phyloP scores from a whole-genome alignment of 352 stramenopile species.

The Pythium volutum region DNA sequence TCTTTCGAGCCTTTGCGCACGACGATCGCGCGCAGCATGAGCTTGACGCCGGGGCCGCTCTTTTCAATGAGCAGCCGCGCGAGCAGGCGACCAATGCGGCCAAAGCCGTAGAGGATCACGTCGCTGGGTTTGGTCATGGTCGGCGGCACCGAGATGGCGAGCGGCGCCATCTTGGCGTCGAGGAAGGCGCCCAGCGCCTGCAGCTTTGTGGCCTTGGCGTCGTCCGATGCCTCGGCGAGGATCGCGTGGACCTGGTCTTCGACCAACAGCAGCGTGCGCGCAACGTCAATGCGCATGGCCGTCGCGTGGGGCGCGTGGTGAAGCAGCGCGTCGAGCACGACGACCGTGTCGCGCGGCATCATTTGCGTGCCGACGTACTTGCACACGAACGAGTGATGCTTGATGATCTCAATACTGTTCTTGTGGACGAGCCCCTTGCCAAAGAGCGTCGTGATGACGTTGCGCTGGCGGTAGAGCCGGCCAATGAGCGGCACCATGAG shows the following conservation, averaged over 20 bases:
- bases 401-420: slow-evolving; percentile 83
- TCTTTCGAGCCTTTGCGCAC: slow-evolving; percentile 83
- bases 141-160: slow-evolving; percentile 22
- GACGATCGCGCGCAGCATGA: slow-evolving; percentile 88
- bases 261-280: slow-evolving; percentile 67
- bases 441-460: slow-evolving; percentile 81
- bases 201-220: slow-evolving; percentile 41
- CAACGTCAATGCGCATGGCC: slow-evolving; percentile 78
- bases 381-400: slow-evolving; percentile 79
- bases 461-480: slow-evolving; percentile 77
- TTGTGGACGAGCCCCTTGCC: slow-evolving; percentile 84
- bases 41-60: slow-evolving; percentile 78
- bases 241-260: slow-evolving; percentile 53
- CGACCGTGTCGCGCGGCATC: slow-evolving; percentile 65
- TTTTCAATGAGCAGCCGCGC: slow-evolving; percentile 82
- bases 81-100: slow-evolving; percentile 82
- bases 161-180: slow-evolving; percentile 55
- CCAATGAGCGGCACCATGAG: slow-evolving; percentile 84
- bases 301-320: slow-evolving; percentile 54
- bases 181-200: slow-evolving; percentile 48
- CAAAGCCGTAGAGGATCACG: slow-evolving; percentile 86
- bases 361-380: slow-evolving; percentile 84
- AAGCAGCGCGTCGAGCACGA: slow-evolving; percentile 63
- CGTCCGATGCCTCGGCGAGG: slow-evolving; percentile 33
- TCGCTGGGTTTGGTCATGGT: slow-evolving; percentile 64